Conservation (phyloP, 768 basidiomycete genomes). For the Kwoniella botswanensis region DNA sequence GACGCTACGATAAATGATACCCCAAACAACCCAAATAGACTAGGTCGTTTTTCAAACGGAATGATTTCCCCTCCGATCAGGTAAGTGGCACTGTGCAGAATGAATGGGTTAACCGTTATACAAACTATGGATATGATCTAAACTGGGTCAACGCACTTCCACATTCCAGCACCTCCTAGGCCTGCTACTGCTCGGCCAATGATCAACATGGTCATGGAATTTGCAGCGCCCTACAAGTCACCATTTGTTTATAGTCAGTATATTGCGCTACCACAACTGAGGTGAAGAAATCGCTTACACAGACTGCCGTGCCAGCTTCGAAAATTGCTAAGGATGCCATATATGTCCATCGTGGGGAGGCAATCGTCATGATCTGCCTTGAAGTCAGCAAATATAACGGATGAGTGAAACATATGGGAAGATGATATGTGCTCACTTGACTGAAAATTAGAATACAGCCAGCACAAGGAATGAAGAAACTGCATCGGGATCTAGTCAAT, state of each 20-base stretch:
- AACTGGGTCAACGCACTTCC: constrained; percentile 22
- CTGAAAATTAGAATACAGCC: constrained; percentile 34
- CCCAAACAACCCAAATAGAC: constrained; percentile 35
- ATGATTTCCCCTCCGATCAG: constrained; percentile 36
- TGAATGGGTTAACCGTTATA: not conserved
- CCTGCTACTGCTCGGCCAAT: constrained; percentile 38
- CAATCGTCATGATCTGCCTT: constrained; percentile 38
- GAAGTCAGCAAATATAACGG: not conserved
- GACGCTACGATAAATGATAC: constrained; percentile 36
- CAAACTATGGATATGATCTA: not conserved
- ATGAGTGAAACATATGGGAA: too few species aligned
- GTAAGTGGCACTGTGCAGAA: constrained; percentile 27
- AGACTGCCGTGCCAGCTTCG: constrained; percentile 34
- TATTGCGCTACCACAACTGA: too few species aligned
- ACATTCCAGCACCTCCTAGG: constrained; percentile 39
- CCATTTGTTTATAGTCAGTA: too few species aligned
- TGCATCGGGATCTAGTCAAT: not conserved
- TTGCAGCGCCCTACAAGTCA: constrained; percentile 22
- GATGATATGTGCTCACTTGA: constrained; percentile 17
- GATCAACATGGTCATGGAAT: constrained; percentile 39
- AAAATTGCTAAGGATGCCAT: constrained; percentile 31
- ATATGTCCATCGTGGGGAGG: constrained; percentile 32
- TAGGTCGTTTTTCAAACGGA: constrained; percentile 39
- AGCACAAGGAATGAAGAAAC: constrained; percentile 44
- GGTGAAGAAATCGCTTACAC: constrained; percentile 20